Percentiles rank a stretch among this genome's conserved stretches.
Evolutionary conservation across 2,329 filamentous ascomycete genomes (phyloP).

Genomic region (Tricladium varicosporioides): DNA sequence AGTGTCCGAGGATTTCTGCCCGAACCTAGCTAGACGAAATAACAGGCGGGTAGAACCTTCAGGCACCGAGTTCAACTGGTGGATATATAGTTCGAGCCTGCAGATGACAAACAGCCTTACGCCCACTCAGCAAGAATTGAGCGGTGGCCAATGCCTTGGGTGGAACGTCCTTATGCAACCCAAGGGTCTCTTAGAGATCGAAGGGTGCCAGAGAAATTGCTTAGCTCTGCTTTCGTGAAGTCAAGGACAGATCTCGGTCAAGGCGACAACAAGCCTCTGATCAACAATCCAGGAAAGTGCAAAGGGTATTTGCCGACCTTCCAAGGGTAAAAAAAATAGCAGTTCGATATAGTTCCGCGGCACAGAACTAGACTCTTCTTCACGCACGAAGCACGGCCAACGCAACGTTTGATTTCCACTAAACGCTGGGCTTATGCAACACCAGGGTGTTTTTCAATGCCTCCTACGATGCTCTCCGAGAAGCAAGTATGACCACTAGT

Average conservation of each 20-base stretch:
- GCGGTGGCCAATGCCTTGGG: slow-evolving; percentile 12
- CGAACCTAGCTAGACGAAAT: slow-evolving; percentile 16
- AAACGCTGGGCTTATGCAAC: background rate
- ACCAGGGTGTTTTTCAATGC: background rate
- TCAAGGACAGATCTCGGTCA: too few relatives aligned
- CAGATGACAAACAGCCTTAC: slow-evolving; percentile 27
- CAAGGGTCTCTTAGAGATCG: background rate
- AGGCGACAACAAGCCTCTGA: too few relatives aligned
- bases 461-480: background rate
- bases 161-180: background rate
- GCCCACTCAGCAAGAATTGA: slow-evolving; percentile 22
- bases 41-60: slow-evolving; percentile 16
- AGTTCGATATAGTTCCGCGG: background rate
- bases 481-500: background rate
- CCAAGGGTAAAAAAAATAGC: background rate
- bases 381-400: background rate
- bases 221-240: too few relatives aligned
- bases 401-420: background rate
- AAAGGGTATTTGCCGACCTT: background rate
- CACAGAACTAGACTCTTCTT: background rate
- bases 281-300: too few relatives aligned
- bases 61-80: slow-evolving; percentile 21
- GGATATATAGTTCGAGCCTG: slow-evolving; percentile 25
- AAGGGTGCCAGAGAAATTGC: too few relatives aligned
- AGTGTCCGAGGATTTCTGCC: slow-evolving; percentile 9